A percentile compares a stretch with the other conserved stretches of the same genome.
Evolutionary conservation across 345 rosid genomes (phyloP).

Genomic region (Chamaenerion angustifolium): DNA sequence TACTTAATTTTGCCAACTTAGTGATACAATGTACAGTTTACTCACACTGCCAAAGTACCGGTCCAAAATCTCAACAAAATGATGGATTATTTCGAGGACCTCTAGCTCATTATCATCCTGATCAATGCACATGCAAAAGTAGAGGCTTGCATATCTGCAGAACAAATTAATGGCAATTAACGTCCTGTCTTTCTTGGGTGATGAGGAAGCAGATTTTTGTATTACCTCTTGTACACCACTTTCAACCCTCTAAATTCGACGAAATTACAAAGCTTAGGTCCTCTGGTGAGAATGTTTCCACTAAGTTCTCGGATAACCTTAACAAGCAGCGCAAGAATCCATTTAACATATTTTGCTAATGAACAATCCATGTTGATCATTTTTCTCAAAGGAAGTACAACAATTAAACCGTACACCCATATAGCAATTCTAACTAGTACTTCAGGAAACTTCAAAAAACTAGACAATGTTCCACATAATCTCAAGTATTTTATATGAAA

Average conservation of each 20-base stretch:
- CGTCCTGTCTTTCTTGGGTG: background rate
- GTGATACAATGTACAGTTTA: constrained; percentile 1
- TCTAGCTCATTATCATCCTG: constrained; percentile 88
- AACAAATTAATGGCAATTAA: background rate
- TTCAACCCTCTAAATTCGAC: constrained; percentile 88
- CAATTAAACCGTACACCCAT: background rate
- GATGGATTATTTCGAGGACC: constrained; percentile 81
- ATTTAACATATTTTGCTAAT: background rate
- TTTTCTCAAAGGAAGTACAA: background rate
- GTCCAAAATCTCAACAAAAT: constrained; percentile 85
- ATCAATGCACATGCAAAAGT: constrained; percentile 95
- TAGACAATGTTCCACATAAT: too few relatives aligned
- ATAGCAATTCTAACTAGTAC: background rate
- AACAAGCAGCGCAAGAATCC: background rate
- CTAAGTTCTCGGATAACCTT: constrained; percentile 88
- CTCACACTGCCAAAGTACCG: constrained; percentile 96
- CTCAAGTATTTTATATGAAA: too few relatives aligned
- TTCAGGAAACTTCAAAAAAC: background rate
- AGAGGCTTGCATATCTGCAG: constrained; percentile 89
- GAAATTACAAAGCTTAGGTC: constrained; percentile 91
- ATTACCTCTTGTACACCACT: constrained; percentile 80
- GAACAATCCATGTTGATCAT: background rate
- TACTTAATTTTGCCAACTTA: background rate
- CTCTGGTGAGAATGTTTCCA: constrained; percentile 67
- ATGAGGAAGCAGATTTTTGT: background rate